These are phyloP conservation scores for Digitaria exilis DNA, from an alignment of 202 grass and related monocot species.

Conservation along the genomic window DNA sequence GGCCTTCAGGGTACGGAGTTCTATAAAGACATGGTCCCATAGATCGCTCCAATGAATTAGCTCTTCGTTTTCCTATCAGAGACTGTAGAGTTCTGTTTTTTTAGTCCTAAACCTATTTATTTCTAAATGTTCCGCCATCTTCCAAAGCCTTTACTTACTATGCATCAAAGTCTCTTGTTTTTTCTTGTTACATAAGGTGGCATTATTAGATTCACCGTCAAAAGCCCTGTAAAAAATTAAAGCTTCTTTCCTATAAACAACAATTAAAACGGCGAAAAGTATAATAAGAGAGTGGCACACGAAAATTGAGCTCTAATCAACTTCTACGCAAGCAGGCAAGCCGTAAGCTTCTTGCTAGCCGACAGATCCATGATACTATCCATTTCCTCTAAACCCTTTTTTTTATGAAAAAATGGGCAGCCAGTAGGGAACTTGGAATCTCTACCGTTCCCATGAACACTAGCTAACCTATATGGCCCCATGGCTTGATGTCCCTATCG, in stretches of 20 bases:
- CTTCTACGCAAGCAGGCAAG: neutral
- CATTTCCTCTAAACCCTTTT: conserved; percentile 31
- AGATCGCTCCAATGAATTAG: neutral
- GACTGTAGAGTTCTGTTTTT: neutral
- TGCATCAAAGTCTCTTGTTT: no score
- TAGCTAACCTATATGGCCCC: neutral
- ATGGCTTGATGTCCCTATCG: conserved; percentile 18
- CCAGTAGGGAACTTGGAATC: neutral
- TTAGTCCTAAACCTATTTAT: neutral
- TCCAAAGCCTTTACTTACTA: no score
- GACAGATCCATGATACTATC: conserved; percentile 21
- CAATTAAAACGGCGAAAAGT: neutral
- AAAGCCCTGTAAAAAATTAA: neutral
- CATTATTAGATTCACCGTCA: neutral
- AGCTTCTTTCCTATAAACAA: neutral
- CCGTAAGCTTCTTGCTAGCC: neutral
- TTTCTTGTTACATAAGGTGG: neutral
- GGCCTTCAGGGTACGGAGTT: neutral
- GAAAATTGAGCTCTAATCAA: neutral
- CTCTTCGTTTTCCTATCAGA: neutral
- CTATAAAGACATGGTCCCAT: neutral
- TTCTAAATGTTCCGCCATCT: neutral
- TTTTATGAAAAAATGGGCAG: conserved; percentile 12
- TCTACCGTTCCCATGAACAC: conserved; percentile 41
- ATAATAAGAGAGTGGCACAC: neutral